Evolutionary conservation across 208 protist genomes (phyloP), one percentile per base, ranked within the genome.

Genomic region (Borovskyia barvae): DNA sequence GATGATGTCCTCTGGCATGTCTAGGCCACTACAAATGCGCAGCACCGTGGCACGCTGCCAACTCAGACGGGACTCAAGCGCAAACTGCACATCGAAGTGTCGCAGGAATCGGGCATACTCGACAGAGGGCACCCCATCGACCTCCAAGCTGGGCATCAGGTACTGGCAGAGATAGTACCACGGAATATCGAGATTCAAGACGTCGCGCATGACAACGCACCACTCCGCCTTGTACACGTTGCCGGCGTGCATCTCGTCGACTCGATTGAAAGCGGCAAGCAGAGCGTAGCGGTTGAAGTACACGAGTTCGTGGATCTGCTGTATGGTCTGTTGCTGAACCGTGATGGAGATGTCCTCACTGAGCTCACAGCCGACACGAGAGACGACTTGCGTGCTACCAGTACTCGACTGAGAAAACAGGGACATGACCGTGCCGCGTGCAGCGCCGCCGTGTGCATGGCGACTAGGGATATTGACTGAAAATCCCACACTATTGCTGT

Each of bases 161-260:
- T 83, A 92, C 61, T 85, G 71, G 50, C 78, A 83, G 17, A 95
- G 67, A 68, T 82, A 92, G 56, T 89, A 92, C 89, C 89, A 95
- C 22, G 89, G 86, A 28, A 95, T 58, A 48, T 93, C 82, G 5
- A 93, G 46, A 19, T 76, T 71, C 17, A 92, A 54, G 26, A 92
- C 77, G 29, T 77, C 73, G 9, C 76, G 67, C 77, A 91, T 84
- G 33, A 92, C 75, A 8, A 77, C 72, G 50, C 74, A 77, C 87
- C 89, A 95, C 68, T 93, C 85, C 5, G 82, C 66, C 76, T 95
- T 93, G 65, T 85, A 91, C 45, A 95, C 72, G 25, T 77, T 75
- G 28, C 89, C 89, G 30, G 58, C 79, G 49, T 78, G 65, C 45
- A 59, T 66, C 64, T 85, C 75, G 30, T 95, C 89, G 12, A 76